A percentile compares a stretch with the other conserved stretches of the same genome.
phyloP scores from a whole-genome alignment of 345 rosid genomes.

The Abelmoschus esculentus region DNA sequence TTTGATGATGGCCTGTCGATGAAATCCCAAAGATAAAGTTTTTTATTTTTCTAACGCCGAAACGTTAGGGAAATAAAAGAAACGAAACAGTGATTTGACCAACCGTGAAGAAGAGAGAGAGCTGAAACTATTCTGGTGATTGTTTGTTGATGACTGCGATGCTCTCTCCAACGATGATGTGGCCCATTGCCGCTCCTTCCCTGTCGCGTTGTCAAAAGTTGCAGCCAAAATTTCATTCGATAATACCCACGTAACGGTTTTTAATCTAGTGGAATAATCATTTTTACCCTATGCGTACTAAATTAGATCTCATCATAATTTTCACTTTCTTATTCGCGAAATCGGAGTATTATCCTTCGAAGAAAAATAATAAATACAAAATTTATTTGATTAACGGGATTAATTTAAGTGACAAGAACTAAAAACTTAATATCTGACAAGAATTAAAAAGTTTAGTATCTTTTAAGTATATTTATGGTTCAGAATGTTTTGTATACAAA shows the following conservation, averaged over 20 bases:
- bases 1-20: constrained; percentile 48
- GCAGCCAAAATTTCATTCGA: constrained; percentile 13
- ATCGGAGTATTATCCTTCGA: too few relatives aligned
- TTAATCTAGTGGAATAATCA: not conserved
- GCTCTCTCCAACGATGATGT: constrained; percentile 35
- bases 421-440: too few relatives aligned
- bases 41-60: not conserved
- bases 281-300: not conserved
- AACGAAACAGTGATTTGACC: constrained; percentile 24
- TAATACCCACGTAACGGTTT: not conserved
- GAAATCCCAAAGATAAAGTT: not conserved
- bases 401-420: too few relatives aligned
- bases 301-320: not conserved
- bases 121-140: constrained; percentile 51
- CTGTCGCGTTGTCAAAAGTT: constrained; percentile 28
- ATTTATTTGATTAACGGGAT: too few relatives aligned
- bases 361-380: too few relatives aligned
- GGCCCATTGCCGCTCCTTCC: constrained; percentile 43
- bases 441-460: too few relatives aligned
- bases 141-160: constrained; percentile 52
- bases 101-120: constrained; percentile 67
- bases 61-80: not conserved
- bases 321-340: not conserved
- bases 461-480: too few relatives aligned
- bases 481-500: too few relatives aligned